Evolutionary conservation across 805 yeast genomes (phyloP), one percentile per base, ranked within the genome.

Genomic region (Saccharomycopsis lassenensis): DNA sequence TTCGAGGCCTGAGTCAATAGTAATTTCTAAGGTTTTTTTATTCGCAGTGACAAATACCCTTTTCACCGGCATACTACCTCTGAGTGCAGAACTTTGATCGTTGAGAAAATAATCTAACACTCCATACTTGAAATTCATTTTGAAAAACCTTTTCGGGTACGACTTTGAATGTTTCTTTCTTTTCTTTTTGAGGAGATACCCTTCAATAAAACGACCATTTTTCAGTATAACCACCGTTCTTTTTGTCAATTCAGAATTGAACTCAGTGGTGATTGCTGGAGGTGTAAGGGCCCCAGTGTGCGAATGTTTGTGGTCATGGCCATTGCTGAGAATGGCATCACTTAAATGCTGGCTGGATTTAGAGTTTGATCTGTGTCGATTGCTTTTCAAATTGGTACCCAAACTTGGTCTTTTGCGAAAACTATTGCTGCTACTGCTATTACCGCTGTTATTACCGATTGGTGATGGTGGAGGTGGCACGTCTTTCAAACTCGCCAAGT

Each of bases 1-100:
- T 54, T 89, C 97, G 74, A 89, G 77, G 2, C 97, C 97, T 0
- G 96, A 85, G 54, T 91, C 96, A 40, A 91, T 69, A 31, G 79
- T 75, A 29, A 91, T 75, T 49, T 82, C 78, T 36, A 71, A 59
- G 17, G 73, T 71, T 39, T 70, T 69, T 18, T 72, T 65, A 48
- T 78, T 78, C 0, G 94, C 94, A 39, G 87, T 72, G 2, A 91
- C 75, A n/a, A 81, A 81, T 2, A 94, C 76, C 32, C 80, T 68
- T 36, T 71, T 74, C 33, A 91, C 74, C 24, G 89, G 93, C 84
- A 91, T 85, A 50, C 84, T 86, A 39, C 98, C 98, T 39, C 97
- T 68, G 32, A 84, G 67, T 46, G 76, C 75, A 48, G 76, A 71
- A 28, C 84, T 74, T 32, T 75, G 73, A 30, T 72, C 76, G 55